Base-by-base conservation (phyloP, 306 rosid species). In the Trifolium fragiferum region DNA sequence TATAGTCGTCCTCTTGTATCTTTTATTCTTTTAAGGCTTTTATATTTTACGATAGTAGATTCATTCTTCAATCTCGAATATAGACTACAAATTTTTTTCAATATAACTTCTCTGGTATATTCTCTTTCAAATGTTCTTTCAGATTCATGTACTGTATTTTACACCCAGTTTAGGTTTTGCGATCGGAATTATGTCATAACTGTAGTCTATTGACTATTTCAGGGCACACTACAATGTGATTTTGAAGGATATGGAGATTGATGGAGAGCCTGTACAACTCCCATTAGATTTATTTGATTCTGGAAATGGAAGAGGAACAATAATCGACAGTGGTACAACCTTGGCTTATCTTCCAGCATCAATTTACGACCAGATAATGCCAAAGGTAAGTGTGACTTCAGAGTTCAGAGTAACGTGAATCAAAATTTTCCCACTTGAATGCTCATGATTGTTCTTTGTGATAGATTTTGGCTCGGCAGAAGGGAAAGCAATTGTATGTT, bases 261-360 rank as follows among this genome's bases (percentile, higher is more conserved):
- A 77, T 68, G 80, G 81, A 62, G 90, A 86, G 3, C 14, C 68
- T 81, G 64, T 95, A 66, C 20, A 80, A 32, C 89, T 95, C 73
- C 90, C 97, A 40, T 44, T 80, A 10, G 90, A 88, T 81, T 55
- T 82, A 55, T 90, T 90, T 75, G 90, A 73, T 50, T 27, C 84
- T 65, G 84, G 83, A 84, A 68, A 13, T 64, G 82, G 77, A 61
- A 87, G 74, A 72, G 89, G 84, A 88, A 85, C 93, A 27, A 85
- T 92, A 51, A 86, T 95, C 54, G 99, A 95, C 75, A 95, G 99
- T 68, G 99, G 99, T 64, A 92, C 99, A 68, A 95, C 99, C 55
- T 81, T 95, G 84, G 95, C 92, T 81, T 95, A 86, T 80, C 77
- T 95, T 80, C 92, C 98, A 14, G 46, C 62, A 2, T 20, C 20